Percentiles rank a stretch among this genome's conserved stretches.
These are phyloP conservation scores for Populus hybrid DNA, from an alignment of 441 rosid genomes.

Conservation along the genomic window DNA sequence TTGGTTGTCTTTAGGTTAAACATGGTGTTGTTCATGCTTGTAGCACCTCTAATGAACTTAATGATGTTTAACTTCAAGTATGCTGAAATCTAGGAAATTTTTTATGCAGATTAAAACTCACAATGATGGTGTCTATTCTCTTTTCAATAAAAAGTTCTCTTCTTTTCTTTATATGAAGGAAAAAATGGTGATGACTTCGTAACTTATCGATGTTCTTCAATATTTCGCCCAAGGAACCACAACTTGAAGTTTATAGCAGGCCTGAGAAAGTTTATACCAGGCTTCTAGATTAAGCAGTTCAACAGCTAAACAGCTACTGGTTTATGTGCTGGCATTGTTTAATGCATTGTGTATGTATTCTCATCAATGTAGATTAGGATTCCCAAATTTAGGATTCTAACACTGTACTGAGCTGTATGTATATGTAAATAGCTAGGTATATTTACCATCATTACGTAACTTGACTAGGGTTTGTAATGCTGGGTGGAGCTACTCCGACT, in stretches of 20 bases:
- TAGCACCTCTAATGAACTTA: background rate
- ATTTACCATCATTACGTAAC: too few species aligned
- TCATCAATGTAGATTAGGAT: too few species aligned
- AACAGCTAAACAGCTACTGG: too few species aligned
- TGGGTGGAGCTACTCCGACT: too few species aligned
- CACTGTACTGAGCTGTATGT: too few species aligned
- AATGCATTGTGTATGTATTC: too few species aligned
- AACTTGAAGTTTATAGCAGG: constrained; percentile 43
- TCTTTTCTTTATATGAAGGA: constrained; percentile 62
- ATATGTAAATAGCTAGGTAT: too few species aligned
- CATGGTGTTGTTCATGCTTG: background rate
- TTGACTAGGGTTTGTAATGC: too few species aligned
- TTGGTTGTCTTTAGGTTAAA: background rate
- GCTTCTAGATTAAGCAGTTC: too few species aligned
- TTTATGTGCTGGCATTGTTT: too few species aligned
- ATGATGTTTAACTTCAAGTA: background rate
- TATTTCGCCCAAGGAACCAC: constrained; percentile 40
- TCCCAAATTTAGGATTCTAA: too few species aligned
- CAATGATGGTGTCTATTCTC: constrained; percentile 47
- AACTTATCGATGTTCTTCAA: constrained; percentile 60
- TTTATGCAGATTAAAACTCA: constrained; percentile 54
- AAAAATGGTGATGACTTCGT: constrained; percentile 33
- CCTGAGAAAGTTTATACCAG: constrained; percentile 24
- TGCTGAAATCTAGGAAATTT: constrained; percentile 8
- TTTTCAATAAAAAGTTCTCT: constrained; percentile 52